phyloP scores from a whole-genome alignment of 2,329 filamentous ascomycete species.

The Botrytis sinoallii region DNA sequence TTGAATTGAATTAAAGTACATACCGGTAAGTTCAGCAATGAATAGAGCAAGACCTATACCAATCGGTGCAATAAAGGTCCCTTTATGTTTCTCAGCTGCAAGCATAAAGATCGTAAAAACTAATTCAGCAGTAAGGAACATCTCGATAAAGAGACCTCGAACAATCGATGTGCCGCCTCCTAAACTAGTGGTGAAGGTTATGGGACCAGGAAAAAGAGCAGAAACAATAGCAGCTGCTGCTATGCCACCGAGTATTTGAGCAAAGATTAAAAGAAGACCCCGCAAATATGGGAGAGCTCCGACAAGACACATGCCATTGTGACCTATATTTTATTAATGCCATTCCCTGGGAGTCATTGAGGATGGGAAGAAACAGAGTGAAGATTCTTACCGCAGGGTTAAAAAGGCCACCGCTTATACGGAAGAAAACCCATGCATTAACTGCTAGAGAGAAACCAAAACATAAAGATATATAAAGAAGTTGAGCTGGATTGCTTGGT shows the following conservation, averaged over 20 bases:
- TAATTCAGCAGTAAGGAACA: conserved; percentile 46
- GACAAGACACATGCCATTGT: conserved; percentile 40
- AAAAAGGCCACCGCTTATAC: conserved; percentile 50
- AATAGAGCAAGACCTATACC: conserved; percentile 48
- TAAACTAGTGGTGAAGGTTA: conserved; percentile 45
- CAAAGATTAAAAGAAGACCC: conserved; percentile 36
- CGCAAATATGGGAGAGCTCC: conserved; percentile 38
- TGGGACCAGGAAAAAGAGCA: conserved; percentile 40
- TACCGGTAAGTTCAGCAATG: conserved; percentile 42
- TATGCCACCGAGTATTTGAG: conserved; percentile 40
- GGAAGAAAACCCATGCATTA: conserved; percentile 55
- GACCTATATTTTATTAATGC: conserved; percentile 24
- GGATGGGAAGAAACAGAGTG: not conserved
- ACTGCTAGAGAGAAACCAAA: conserved; percentile 43
- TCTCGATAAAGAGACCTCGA: conserved; percentile 50
- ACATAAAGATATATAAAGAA: conserved; percentile 35
- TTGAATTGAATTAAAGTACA: conserved; percentile 39
- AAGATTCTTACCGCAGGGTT: conserved; percentile 43
- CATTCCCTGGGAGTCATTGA: conserved; percentile 42
- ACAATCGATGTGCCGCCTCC: conserved; percentile 41
- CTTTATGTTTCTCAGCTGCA: conserved; percentile 48
- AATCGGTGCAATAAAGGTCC: conserved; percentile 47
- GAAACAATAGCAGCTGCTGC: conserved; percentile 41
- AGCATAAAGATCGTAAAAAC: conserved; percentile 52
- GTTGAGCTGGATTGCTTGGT: conserved; percentile 41